Conservation (phyloP, 2,329 filamentous ascomycete species). For the Aspergillus transmontanensis region DNA sequence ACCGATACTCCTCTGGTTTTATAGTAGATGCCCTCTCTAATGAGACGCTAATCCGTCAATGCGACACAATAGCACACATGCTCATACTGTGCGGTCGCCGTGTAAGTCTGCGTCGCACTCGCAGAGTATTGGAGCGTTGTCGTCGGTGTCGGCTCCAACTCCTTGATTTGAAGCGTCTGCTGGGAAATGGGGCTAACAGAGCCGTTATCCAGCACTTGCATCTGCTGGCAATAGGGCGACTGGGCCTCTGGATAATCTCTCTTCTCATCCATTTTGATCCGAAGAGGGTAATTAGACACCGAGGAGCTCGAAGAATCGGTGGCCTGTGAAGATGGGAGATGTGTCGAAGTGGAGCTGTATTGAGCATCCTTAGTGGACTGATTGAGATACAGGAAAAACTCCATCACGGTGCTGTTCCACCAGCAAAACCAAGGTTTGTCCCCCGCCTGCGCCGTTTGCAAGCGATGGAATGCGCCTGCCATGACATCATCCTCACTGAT, state of each 20-base stretch:
- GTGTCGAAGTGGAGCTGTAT: conserved; percentile 23
- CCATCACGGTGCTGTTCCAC: conserved; percentile 68
- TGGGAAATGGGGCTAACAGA: conserved; percentile 35
- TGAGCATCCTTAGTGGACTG: conserved; percentile 45
- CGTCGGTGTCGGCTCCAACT: conserved; percentile 39
- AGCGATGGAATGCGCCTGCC: conserved; percentile 33
- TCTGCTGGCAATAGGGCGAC: conserved; percentile 66
- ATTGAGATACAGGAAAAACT: conserved; percentile 67
- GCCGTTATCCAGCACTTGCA: conserved; percentile 60
- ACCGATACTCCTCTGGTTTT: conserved; percentile 9
- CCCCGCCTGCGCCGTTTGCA: conserved; percentile 52
- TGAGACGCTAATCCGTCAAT: conserved; percentile 33
- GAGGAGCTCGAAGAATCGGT: conserved; percentile 13
- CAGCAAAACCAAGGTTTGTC: conserved; percentile 70
- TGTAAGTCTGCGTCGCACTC: conserved; percentile 36
- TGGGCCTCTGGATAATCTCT: conserved; percentile 48
- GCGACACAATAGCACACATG: conserved; percentile 40
- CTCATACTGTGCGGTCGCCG: conserved; percentile 37
- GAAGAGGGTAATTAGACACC: conserved; percentile 52
- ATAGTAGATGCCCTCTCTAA: conserved; percentile 12
- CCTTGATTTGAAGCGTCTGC: conserved; percentile 36
- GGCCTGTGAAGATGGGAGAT: conserved; percentile 1
- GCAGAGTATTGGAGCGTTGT: conserved; percentile 31
- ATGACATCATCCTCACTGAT: conserved; percentile 27
- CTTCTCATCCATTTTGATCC: conserved; percentile 68